phyloP scores from a whole-genome alignment of 208 protist species.

The Acanthamoeba sp. region DNA sequence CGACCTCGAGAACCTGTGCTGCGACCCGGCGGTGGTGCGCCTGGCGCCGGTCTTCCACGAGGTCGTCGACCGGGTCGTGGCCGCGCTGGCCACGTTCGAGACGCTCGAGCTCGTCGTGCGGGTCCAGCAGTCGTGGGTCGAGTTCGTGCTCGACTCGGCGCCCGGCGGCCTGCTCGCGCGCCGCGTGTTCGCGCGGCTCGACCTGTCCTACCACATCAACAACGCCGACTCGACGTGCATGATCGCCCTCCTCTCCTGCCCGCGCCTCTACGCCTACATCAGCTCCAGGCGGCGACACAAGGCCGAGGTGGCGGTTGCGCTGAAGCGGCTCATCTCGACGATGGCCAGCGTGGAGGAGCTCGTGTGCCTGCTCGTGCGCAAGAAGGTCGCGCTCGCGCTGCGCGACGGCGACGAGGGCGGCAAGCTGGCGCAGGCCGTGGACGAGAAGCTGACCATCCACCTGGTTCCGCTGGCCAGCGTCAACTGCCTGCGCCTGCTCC shows the following conservation, averaged over 20 bases:
- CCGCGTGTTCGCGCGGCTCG: background rate
- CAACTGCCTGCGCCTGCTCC: background rate
- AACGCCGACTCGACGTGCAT: background rate
- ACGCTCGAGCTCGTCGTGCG: slow-evolving; percentile 7
- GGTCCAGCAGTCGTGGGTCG: background rate
- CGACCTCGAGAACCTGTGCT: slow-evolving; percentile 29
- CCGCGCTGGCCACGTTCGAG: background rate
- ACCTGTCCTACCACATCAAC: background rate
- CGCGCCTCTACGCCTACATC: background rate
- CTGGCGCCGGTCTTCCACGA: background rate
- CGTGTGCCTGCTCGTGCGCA: background rate
- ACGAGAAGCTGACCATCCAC: slow-evolving; percentile 43
- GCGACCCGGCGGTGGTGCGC: background rate
- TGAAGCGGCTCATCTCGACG: slow-evolving; percentile 50
- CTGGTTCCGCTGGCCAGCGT: slow-evolving; percentile 2
- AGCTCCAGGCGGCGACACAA: background rate
- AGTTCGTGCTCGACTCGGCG: background rate
- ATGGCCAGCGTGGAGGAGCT: background rate
- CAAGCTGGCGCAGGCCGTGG: background rate
- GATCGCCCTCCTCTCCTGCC: background rate
- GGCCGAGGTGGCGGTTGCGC: background rate
- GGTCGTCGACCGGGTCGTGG: background rate
- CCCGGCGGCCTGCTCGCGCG: background rate
- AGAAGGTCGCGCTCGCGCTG: background rate
- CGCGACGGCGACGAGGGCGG: background rate